Evolutionary conservation across 1,139 yeast species (phyloP).

Genomic region (Protomyces inouyei): DNA sequence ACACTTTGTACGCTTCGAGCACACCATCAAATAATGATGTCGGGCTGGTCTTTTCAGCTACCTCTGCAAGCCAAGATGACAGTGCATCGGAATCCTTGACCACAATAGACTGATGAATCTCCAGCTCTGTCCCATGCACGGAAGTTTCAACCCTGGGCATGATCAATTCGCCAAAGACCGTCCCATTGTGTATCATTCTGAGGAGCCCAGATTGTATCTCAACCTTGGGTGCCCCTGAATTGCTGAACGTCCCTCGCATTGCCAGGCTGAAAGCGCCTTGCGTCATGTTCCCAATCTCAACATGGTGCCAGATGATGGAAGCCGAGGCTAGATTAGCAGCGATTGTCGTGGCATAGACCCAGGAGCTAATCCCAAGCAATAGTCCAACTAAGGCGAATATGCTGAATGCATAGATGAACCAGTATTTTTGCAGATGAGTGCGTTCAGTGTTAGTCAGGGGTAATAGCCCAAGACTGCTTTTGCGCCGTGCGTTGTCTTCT

Average conservation of each 20-base stretch:
- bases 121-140: background rate
- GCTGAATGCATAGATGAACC: background rate
- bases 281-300: background rate
- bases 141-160: background rate
- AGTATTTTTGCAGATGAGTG: background rate
- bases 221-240: background rate
- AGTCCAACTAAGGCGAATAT: background rate
- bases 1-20: background rate
- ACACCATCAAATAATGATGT: background rate
- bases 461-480: background rate
- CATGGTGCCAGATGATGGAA: background rate
- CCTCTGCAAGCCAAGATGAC: background rate
- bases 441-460: background rate
- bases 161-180: background rate
- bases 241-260: background rate
- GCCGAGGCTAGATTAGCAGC: background rate
- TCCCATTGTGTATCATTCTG: background rate
- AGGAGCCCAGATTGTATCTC: background rate
- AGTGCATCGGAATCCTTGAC: background rate
- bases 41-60: background rate
- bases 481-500: background rate
- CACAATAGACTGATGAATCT: background rate
- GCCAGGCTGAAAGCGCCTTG: background rate
- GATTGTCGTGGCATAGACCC: background rate
- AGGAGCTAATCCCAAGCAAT: background rate